Base-by-base conservation (phyloP, 169 alveolate species). In the Cryptosporidium andersoni region DNA sequence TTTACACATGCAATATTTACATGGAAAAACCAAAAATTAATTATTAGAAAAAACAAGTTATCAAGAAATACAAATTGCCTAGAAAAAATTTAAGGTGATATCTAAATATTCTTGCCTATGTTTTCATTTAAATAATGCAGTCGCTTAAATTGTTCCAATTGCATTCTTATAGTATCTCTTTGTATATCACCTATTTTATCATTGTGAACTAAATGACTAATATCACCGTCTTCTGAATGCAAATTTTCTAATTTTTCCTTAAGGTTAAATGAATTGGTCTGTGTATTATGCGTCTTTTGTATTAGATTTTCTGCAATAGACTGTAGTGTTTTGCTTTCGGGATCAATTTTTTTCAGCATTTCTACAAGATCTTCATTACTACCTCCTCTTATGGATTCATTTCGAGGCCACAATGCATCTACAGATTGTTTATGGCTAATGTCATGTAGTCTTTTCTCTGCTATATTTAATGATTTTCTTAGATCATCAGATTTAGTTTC, bases 151-250 rank as follows among this genome's bases (percentile, higher is more conserved):
- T 74, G 85, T 60, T 74, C 85, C 16, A 74, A 63, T 45, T 74
- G 85, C 85, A 74, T 74, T 58, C 85, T 74, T 43, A 74, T 74
- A 2, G 85, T 74, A 42, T 74, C 85, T 49, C 60, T 74, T 34
- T 74, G 85, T 3, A 74, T 43, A 12, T 74, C 85, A 56, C 85
- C 85, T 12, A 74, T 48, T 0, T 40, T 74, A n/a, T 39, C 36
- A 14, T 74, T 68, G 16, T 37, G 55, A 16, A 11, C 45, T 63
- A 74, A 37, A 9, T 55, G 51, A n/a, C 55, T 68, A 2, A 74
- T 56, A 14, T 74, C 85, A 25, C 43, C 60, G 11, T 74, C 67
- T 34, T 60, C 40, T 36, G 60, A 58, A 43, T 74, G 67, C 12
- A 60, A 37, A 34, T 74, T 74, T 2, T 58, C 37, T 0, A 74